Percentiles rank a stretch among this genome's conserved stretches.
Evolutionary conservation across 1,284 basidiomycete genomes (phyloP).

Genomic region (Trichosporon ovoides): DNA sequence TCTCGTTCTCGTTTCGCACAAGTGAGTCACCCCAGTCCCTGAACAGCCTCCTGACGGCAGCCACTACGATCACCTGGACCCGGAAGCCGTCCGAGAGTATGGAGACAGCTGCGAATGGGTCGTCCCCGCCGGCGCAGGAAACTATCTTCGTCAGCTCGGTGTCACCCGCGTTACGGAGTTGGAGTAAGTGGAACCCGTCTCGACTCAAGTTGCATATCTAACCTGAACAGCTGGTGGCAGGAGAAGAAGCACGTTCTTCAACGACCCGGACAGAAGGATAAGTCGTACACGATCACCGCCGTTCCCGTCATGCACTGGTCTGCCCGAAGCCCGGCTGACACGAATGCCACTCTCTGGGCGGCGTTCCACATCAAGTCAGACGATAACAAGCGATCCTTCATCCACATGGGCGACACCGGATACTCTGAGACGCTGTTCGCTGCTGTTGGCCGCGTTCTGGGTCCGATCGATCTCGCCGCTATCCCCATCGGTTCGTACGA

Average conservation of each 20-base stretch:
- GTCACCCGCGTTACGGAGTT: constrained; percentile 45
- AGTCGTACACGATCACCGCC: constrained; percentile 39
- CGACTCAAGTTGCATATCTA: neutral
- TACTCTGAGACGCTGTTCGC: constrained; percentile 50
- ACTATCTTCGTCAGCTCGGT: constrained; percentile 37
- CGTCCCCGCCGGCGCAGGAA: constrained; percentile 41
- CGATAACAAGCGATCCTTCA: constrained; percentile 39
- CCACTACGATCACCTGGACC: constrained; percentile 48
- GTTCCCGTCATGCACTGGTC: constrained; percentile 51
- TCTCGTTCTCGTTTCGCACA: constrained; percentile 51
- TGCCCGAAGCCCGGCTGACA: constrained; percentile 49
- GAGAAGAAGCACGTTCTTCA: constrained; percentile 32
- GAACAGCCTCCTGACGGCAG: constrained; percentile 16
- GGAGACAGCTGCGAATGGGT: constrained; percentile 46
- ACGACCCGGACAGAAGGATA: constrained; percentile 26
- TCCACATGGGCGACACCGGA: constrained; percentile 50
- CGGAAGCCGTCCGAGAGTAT: constrained; percentile 41
- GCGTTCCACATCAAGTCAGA: constrained; percentile 47
- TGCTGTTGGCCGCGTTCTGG: constrained; percentile 48
- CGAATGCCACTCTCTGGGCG: constrained; percentile 51
- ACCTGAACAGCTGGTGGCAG: constrained; percentile 42
- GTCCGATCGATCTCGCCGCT: constrained; percentile 50
- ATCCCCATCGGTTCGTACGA: constrained; percentile 52
- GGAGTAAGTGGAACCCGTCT: too few species aligned
- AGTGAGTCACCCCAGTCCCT: constrained; percentile 28